These are phyloP conservation scores for Aspergillus mulundensis DNA, from an alignment of 495 filamentous ascomycete species.

Conservation along the genomic window DNA sequence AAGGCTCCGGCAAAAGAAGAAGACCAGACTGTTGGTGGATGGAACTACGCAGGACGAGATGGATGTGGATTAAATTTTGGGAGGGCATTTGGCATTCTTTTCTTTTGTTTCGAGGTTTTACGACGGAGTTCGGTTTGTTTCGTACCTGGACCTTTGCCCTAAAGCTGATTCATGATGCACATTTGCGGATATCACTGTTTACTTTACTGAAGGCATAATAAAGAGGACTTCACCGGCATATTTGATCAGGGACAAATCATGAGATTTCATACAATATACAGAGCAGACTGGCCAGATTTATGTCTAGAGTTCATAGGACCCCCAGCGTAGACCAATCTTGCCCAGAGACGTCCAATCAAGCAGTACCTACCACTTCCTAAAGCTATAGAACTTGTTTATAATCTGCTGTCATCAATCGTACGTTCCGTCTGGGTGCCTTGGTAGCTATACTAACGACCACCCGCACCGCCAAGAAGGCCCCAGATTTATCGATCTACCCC, in stretches of 20 bases:
- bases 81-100: conserved; percentile 12
- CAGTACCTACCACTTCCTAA: too few relatives aligned
- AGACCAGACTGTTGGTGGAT: conserved; percentile 60
- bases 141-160: conserved; percentile 15
- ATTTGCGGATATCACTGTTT: conserved; percentile 8
- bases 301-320: background rate
- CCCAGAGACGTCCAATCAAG: too few relatives aligned
- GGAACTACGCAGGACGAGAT: conserved; percentile 65
- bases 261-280: background rate
- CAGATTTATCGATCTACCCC: conserved; percentile 1
- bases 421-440: background rate
- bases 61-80: conserved; percentile 57
- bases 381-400: too few relatives aligned
- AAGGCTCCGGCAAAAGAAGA: conserved; percentile 52
- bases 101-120: conserved; percentile 15
- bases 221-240: background rate
- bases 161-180: conserved; percentile 14
- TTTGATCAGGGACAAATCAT: too few relatives aligned
- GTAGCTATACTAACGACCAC: background rate
- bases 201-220: background rate
- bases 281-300: background rate
- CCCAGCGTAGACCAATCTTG: background rate
- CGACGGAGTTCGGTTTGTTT: conserved; percentile 24
- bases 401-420: too few relatives aligned
- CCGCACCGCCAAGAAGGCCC: background rate